Evolutionary conservation across 1,139 yeast genomes (phyloP).

Genomic region (Wickerhamiella infanticola): DNA sequence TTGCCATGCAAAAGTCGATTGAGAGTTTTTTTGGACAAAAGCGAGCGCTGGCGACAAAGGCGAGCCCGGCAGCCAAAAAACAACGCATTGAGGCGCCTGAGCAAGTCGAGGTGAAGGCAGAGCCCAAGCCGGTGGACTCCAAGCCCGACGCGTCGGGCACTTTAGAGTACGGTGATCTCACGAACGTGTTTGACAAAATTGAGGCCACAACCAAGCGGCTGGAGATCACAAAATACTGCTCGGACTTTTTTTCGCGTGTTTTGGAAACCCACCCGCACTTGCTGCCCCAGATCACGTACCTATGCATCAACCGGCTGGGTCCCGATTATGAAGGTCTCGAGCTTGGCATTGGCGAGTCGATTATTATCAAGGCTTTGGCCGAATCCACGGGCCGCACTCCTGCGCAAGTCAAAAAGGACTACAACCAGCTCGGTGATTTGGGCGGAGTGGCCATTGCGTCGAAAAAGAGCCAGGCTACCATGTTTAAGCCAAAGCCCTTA

Average conservation of each 20-base stretch:
- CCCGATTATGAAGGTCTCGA: constrained; percentile 95
- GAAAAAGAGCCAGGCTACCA: constrained; percentile 71
- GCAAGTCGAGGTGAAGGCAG: neutral
- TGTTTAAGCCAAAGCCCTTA: constrained; percentile 81
- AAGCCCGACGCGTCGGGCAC: constrained; percentile 4
- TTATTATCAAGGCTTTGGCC: constrained; percentile 73
- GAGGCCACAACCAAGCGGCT: constrained; percentile 71
- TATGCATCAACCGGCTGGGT: constrained; percentile 76
- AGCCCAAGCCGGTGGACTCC: neutral
- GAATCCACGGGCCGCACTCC: constrained; percentile 78
- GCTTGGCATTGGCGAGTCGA: constrained; percentile 80
- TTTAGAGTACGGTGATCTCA: constrained; percentile 48
- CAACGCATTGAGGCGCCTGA: neutral
- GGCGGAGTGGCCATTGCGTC: constrained; percentile 82
- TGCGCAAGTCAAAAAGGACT: constrained; percentile 56
- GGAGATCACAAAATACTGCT: constrained; percentile 58
- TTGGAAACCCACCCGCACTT: constrained; percentile 42
- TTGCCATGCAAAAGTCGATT: constrained; percentile 14
- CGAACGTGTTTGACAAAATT: constrained; percentile 55
- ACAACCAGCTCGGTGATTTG: constrained; percentile 70
- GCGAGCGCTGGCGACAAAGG: constrained; percentile 4
- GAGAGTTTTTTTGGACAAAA: constrained; percentile 14
- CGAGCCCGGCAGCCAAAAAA: constrained; percentile 1
- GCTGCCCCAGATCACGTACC: constrained; percentile 56
- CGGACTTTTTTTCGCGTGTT: constrained; percentile 53